Conservation (phyloP, 208 protist species). For the Herpetomonas samuelpessoai region DNA sequence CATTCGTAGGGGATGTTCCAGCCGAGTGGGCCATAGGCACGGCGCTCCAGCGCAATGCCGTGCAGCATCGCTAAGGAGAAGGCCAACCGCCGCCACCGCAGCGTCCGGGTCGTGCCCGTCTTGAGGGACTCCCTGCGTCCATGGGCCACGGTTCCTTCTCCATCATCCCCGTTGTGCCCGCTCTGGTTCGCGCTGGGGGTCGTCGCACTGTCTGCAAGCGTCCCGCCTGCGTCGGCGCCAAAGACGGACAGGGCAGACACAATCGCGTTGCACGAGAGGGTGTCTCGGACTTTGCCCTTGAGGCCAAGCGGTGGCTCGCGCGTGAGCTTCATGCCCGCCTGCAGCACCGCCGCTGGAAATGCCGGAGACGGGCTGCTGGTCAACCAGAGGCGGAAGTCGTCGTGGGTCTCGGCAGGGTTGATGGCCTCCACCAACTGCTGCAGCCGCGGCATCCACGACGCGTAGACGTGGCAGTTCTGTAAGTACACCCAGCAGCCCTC, state of each 20-base stretch:
- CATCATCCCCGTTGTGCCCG: conserved; percentile 3
- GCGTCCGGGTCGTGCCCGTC: conserved; percentile 10
- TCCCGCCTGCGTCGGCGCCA: conserved; percentile 19
- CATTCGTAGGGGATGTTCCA: conserved; percentile 96
- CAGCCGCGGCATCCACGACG: conserved; percentile 93
- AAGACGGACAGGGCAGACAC: conserved; percentile 59
- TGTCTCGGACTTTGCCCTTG: conserved; percentile 88
- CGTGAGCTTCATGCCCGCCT: conserved; percentile 94
- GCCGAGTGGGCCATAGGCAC: conserved; percentile 92
- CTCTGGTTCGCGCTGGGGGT: neutral
- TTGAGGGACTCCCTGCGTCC: neutral
- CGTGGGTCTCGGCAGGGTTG: conserved; percentile 61
- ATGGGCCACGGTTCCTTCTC: neutral
- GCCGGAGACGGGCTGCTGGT: conserved; percentile 89
- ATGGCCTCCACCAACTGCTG: conserved; percentile 88
- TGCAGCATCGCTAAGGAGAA: conserved; percentile 94
- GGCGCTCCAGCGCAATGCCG: conserved; percentile 89
- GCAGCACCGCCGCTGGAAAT: conserved; percentile 94
- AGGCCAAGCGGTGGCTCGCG: conserved; percentile 96
- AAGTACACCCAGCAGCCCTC: conserved; percentile 94
- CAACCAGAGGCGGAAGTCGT: conserved; percentile 95
- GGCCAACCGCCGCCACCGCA: conserved; percentile 84
- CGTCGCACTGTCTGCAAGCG: neutral
- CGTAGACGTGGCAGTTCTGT: conserved; percentile 96
- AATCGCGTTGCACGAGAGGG: conserved; percentile 47